A percentile compares a stretch with the other conserved stretches of the same genome.
Conservation (phyloP, 345 rosid genomes). For the Nasturtium officinale region DNA sequence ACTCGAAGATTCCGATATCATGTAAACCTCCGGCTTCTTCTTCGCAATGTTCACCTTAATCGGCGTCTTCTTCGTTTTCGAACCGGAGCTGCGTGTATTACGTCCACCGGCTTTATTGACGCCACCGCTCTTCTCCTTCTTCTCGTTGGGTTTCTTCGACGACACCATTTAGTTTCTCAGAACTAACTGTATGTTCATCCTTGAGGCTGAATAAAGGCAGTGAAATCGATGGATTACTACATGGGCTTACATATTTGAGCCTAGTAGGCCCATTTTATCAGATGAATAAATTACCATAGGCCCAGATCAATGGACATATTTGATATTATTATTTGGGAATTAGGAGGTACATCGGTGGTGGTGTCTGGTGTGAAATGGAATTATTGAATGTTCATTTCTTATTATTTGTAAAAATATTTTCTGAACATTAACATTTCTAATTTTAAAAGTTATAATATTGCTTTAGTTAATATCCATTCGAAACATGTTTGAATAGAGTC, state of each 20-base stretch:
- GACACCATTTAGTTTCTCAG: constrained; percentile 39
- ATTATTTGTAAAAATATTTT: too few relatives aligned
- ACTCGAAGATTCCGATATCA: constrained; percentile 41
- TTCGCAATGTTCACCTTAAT: constrained; percentile 9
- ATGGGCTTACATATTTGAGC: neutral
- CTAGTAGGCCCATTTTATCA: neutral
- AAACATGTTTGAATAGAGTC: too few relatives aligned
- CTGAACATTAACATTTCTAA: too few relatives aligned
- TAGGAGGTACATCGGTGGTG: too few relatives aligned
- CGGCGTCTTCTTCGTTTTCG: constrained; percentile 19
- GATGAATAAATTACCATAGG: neutral
- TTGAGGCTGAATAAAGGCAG: neutral
- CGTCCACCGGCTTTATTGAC: constrained; percentile 4
- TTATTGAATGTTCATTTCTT: too few relatives aligned
- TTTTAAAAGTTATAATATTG: too few relatives aligned
- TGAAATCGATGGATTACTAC: neutral
- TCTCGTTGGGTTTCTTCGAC: constrained; percentile 41
- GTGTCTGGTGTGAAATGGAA: too few relatives aligned
- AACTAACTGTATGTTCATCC: neutral
- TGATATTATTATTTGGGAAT: too few relatives aligned
- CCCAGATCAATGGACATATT: neutral
- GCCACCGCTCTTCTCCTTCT: constrained; percentile 35
- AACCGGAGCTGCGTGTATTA: constrained; percentile 4
- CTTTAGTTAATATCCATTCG: too few relatives aligned
- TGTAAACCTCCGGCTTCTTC: constrained; percentile 30